Percentiles rank a stretch among this genome's conserved stretches.
phyloP scores from a whole-genome alignment of 2,329 filamentous ascomycete genomes.

The Fusarium ambrosium region DNA sequence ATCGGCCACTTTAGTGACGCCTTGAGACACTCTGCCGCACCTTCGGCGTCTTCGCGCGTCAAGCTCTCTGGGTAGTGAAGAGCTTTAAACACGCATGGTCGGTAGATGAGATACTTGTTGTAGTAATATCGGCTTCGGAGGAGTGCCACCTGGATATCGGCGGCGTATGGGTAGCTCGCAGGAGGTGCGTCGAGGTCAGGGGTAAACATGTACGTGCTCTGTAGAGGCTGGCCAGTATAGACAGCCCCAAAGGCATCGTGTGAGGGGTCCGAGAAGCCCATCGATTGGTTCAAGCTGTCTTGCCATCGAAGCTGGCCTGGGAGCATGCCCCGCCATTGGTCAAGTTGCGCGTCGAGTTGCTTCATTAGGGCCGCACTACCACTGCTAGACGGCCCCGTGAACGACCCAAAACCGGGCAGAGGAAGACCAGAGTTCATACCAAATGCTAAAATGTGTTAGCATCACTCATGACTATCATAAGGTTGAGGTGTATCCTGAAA shows the following conservation, averaged over 20 bases:
- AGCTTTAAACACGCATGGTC: constrained; percentile 71
- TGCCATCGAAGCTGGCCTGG: constrained; percentile 69
- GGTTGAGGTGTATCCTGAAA: background rate
- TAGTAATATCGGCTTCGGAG: constrained; percentile 72
- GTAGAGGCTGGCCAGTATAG: constrained; percentile 38
- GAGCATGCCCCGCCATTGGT: constrained; percentile 70
- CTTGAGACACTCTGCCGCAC: constrained; percentile 69
- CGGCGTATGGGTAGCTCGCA: constrained; percentile 62
- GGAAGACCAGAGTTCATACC: constrained; percentile 23
- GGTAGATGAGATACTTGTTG: constrained; percentile 68
- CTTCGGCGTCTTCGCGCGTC: constrained; percentile 66
- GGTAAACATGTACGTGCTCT: constrained; percentile 41
- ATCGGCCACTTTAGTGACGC: constrained; percentile 72
- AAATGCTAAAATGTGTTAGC: constrained; percentile 38
- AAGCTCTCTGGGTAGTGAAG: constrained; percentile 69
- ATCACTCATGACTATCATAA: background rate
- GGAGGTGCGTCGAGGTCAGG: constrained; percentile 41
- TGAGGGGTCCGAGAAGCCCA: constrained; percentile 41
- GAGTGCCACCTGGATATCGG: constrained; percentile 69
- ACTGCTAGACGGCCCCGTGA: constrained; percentile 27
- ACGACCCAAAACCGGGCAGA: constrained; percentile 34
- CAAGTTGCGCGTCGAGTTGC: constrained; percentile 66
- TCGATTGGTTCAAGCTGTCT: constrained; percentile 59
- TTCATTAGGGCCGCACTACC: constrained; percentile 56
- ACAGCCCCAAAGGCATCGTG: constrained; percentile 35